A percentile compares a stretch with the other conserved stretches of the same genome.
These are phyloP conservation scores for Staphylotrichum longicolle DNA, from an alignment of 495 filamentous ascomycete species.

Conservation along the genomic window DNA sequence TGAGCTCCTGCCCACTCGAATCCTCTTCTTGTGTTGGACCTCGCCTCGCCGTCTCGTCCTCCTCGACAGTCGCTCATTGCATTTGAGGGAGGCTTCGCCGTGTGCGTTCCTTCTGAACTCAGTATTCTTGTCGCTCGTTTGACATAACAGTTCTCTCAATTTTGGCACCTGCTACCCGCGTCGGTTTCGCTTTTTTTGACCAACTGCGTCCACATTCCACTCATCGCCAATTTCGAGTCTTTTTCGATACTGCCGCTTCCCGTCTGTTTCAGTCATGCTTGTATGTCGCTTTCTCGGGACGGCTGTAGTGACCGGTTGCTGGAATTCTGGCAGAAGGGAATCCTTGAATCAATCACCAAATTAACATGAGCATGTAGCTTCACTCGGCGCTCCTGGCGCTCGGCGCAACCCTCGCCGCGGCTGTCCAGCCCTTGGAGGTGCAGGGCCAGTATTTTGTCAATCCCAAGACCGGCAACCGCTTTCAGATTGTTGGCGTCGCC, in stretches of 20 bases:
- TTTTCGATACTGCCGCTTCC: not conserved
- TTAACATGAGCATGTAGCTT: conserved; percentile 24
- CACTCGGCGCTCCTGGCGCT: conserved; percentile 46
- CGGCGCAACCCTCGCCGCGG: conserved; percentile 55
- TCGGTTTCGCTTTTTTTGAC: not conserved
- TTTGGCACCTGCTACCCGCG: not conserved
- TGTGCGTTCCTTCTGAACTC: conserved; percentile 1
- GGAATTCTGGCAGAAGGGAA: no score
- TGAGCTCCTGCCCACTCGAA: not conserved
- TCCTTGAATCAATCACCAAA: no score
- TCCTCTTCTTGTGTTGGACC: no score
- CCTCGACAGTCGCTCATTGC: conserved; percentile 3
- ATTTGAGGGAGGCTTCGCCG: conserved; percentile 14
- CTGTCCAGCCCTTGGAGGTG: conserved; percentile 70
- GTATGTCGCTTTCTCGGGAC: no score
- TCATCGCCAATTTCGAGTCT: not conserved
- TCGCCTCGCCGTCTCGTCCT: no score
- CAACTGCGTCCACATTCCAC: not conserved
- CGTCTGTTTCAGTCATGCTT: not conserved
- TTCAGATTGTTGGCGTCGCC: conserved; percentile 88
- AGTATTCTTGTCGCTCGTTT: conserved; percentile 31
- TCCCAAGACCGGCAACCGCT: conserved; percentile 69
- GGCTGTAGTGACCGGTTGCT: no score
- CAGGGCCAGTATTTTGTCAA: conserved; percentile 82
- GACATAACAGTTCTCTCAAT: conserved; percentile 13